Base-by-base conservation (phyloP, 1,284 basidiomycete species). In the Laetiporus sulphureus region DNA sequence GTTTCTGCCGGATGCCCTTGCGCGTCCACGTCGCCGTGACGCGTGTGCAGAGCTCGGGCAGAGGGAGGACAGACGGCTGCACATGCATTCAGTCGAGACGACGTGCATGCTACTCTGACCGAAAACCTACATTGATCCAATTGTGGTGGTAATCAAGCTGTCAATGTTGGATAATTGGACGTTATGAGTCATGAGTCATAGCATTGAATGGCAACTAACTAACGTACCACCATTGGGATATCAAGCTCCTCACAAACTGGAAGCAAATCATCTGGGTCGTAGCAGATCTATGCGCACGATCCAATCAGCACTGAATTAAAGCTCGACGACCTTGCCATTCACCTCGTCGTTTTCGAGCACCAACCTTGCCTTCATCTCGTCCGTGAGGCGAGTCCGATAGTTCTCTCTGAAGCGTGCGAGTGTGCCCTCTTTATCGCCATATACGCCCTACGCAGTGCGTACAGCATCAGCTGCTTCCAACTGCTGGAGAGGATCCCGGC, bases 341-440 rank as follows among this genome's bases (percentile, higher is more conserved):
- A 86, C 86, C 67, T 94, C 92, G 57, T 95, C 92, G 49, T 95
- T 96, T 64, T 95, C 92, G 13, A 96, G 69, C 1, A 93, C 92
- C 18, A 94, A 61, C 27, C 92, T 71, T 4, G 70, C 72, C 48
- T 85, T 78, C 46, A 91, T 77, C 20, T 76, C 75, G 21, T 74
- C 64, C 3, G 82, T 72, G 5, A 94, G 66, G 6, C 66, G 53
- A 3, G 73, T 68, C 32, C 59, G 65, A 45, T 89, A 86, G 6
- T 81, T 85, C 46, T 77, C 68, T 56, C 80, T 83, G 59, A 95
- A 79, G 5, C 92, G 75, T 23, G 70, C 69, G 1, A 93, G 64
- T 0, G 92, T 80, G 2, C 73, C 70, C 15, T 58, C 54, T 56
- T 93, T 93, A 57, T 95, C 85, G 2, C 78, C 82, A 51, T 91